phyloP scores from a whole-genome alignment of 2,329 filamentous ascomycete genomes.

The Ceratocystis lukuohia region DNA sequence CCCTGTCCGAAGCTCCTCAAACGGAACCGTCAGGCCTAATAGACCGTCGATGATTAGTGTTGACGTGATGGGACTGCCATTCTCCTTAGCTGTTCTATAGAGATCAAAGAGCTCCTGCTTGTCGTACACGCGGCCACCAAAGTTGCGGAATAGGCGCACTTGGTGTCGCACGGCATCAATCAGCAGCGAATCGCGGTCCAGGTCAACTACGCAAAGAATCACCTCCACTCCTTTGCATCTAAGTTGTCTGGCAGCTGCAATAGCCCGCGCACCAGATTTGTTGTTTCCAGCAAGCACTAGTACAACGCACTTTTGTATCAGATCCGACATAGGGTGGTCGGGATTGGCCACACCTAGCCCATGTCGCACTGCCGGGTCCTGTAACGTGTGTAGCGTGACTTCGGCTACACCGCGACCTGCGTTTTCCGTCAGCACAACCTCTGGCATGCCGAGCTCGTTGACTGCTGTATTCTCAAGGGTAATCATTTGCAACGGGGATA shows the following conservation, averaged over 20 bases:
- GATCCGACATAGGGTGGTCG: slow-evolving; percentile 23
- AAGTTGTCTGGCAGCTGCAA: slow-evolving; percentile 76
- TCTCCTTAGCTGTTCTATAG: slow-evolving; percentile 33
- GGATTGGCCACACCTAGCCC: slow-evolving; percentile 33
- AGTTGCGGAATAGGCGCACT: slow-evolving; percentile 67
- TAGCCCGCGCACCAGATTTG: slow-evolving; percentile 68
- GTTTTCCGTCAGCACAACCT: slow-evolving; percentile 86
- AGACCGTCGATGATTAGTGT: slow-evolving; percentile 81
- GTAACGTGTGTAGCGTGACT: slow-evolving; percentile 57
- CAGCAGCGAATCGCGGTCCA: slow-evolving; percentile 69
- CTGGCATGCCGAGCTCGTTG: slow-evolving; percentile 71
- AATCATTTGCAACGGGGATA: slow-evolving; percentile 70
- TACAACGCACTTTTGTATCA: slow-evolving; percentile 31
- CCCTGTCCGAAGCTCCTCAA: slow-evolving; percentile 72
- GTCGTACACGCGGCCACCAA: slow-evolving; percentile 58
- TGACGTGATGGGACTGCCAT: slow-evolving; percentile 34
- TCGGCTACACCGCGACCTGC: slow-evolving; percentile 80
- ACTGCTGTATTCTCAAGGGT: slow-evolving; percentile 86
- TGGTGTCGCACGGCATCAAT: slow-evolving; percentile 71
- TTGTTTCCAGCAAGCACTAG: slow-evolving; percentile 93
- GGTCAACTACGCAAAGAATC: slow-evolving; percentile 69
- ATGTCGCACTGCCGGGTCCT: slow-evolving; percentile 46
- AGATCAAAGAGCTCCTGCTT: slow-evolving; percentile 50
- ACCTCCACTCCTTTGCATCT: slow-evolving; percentile 71
- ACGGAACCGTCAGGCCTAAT: slow-evolving; percentile 72